Base-by-base conservation (phyloP, 208 protist genomes). In the Wallacemonas sp. region DNA sequence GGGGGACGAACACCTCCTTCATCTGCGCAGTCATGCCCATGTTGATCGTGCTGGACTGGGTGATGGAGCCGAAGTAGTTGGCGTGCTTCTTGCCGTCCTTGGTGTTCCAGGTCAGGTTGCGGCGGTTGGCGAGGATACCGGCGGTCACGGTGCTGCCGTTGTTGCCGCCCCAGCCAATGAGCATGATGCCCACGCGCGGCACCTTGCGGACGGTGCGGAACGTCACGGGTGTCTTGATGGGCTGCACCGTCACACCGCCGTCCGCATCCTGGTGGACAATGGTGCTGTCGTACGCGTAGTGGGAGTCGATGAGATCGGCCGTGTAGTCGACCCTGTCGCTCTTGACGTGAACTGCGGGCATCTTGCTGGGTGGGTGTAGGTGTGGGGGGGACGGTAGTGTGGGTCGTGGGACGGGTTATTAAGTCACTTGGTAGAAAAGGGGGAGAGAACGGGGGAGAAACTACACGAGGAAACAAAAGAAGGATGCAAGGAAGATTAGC, bases 121-220 rank as follows among this genome's bases (percentile, higher is more conserved):
- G 76, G 61, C 95, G 77, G 85, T 99, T 99, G 43, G 99, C 99
- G 29, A 99, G 61, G 68, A 99, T 87, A 27, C 92, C 93, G n/a
- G 94, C 98, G 21, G 96, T 98, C 17, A 99, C 72, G 1, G 98
- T 99, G n/a, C 96, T 94, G 56, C 99, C 99, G 88, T 99, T 99
- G 91, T 99, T 99, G 69, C 99, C 98, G 69, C 97, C 96, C 76
- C 88, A 94, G 63, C 98, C 98, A 55, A 99, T 88, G 43, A 99
- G 67, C 96, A 99, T 98, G 26, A 97, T 48, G 56, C 98, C 98
- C 29, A 89, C 54, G 21, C 85, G 79, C 29, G 90, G 83, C 16
- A 95, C 84, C 39, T 89, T 93, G 61, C 83, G 80, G 61, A 95
- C 60, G 26, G 98, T 99, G 34, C 91, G 75, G 70, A 99, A 98